Percentiles rank a stretch among this genome's conserved stretches.
phyloP scores from a whole-genome alignment of 345 rosid genomes.

The Eucalyptus dawsonii region DNA sequence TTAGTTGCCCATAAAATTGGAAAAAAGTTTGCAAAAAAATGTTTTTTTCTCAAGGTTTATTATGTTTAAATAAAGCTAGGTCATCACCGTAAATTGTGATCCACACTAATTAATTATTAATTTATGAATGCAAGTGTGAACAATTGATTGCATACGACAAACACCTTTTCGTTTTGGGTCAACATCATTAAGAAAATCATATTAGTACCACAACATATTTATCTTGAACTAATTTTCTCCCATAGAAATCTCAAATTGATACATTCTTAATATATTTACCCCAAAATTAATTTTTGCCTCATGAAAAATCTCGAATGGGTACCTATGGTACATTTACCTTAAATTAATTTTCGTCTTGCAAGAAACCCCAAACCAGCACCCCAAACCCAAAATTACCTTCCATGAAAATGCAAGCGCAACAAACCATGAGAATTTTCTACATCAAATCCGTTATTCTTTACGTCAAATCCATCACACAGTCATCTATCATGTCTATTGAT shows the following conservation, averaged over 20 bases:
- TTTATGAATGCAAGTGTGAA: neutral
- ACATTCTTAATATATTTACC: neutral
- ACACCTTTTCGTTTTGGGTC: neutral
- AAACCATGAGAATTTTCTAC: neutral
- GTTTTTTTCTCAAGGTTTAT: neutral
- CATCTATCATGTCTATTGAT: fast-evolving
- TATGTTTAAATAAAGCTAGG: neutral
- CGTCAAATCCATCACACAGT: fast-evolving
- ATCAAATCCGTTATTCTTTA: neutral
- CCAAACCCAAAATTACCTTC: neutral
- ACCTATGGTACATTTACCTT: fast-evolving
- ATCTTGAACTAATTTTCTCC: neutral
- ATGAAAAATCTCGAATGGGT: neutral
- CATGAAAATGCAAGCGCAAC: neutral
- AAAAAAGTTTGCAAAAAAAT: neutral
- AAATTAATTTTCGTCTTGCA: neutral
- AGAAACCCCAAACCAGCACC: neutral
- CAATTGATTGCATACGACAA: neutral
- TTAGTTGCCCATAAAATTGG: neutral
- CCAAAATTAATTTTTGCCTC: neutral
- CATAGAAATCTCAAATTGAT: neutral
- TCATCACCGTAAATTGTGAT: neutral
- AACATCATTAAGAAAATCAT: neutral
- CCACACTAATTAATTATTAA: neutral
- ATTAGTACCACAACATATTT: neutral